phyloP scores from a whole-genome alignment of 768 basidiomycete species.

The Tephrocybe sp. region DNA sequence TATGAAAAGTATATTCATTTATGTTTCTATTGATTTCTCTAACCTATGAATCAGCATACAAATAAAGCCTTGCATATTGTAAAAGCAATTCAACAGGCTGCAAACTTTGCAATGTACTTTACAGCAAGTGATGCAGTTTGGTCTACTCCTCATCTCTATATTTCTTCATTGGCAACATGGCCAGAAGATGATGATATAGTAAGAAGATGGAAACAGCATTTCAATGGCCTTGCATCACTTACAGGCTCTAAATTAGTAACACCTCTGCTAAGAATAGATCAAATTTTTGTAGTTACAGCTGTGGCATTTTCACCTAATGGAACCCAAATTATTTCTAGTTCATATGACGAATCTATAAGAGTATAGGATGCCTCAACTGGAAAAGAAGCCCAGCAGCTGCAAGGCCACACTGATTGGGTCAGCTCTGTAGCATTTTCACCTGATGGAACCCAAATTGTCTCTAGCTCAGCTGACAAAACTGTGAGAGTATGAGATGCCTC shows the following conservation, averaged over 20 bases:
- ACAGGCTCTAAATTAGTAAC: not conserved
- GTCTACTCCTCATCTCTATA: constrained; percentile 24
- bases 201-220: constrained; percentile 11
- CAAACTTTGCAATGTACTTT: constrained; percentile 11
- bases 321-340: not conserved
- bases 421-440: too few species aligned
- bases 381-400: too few species aligned
- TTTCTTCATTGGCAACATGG: constrained; percentile 22
- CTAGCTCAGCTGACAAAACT: too few species aligned
- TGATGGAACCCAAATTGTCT: too few species aligned
- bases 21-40: not conserved
- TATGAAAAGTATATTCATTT: not conserved
- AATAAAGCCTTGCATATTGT: not conserved
- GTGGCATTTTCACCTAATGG: constrained; percentile 9
- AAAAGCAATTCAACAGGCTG: constrained; percentile 5
- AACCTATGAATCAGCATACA: not conserved
- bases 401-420: too few species aligned
- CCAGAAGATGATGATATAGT: constrained; percentile 2
- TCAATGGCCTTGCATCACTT: constrained; percentile 4
- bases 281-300: constrained; percentile 5
- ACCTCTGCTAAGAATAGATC: not conserved
- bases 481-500: too few species aligned
- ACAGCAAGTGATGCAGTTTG: constrained; percentile 4
- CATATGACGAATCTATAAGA: too few species aligned
- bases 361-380: too few species aligned